A percentile compares a stretch with the other conserved stretches of the same genome.
These are phyloP conservation scores for Coleophoma crateriformis DNA, from an alignment of 2,329 filamentous ascomycete species.

Conservation along the genomic window DNA sequence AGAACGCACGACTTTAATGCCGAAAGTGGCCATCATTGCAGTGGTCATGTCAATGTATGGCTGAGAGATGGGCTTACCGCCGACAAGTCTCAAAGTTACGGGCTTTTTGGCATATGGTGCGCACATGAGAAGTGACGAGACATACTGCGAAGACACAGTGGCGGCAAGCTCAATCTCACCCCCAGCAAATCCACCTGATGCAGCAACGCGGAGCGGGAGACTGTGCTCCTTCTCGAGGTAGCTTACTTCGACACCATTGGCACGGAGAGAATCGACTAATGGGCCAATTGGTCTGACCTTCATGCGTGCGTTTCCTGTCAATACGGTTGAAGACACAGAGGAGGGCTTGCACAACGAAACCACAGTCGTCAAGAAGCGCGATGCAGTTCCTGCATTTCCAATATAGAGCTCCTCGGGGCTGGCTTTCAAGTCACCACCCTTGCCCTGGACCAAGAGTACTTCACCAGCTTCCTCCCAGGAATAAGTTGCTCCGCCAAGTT, in stretches of 20 bases:
- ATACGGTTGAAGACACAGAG: conserved; percentile 61
- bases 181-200: conserved; percentile 76
- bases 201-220: conserved; percentile 76
- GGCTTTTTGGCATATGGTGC: conserved; percentile 94
- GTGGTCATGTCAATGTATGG: conserved; percentile 99
- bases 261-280: conserved; percentile 80
- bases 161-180: conserved; percentile 88
- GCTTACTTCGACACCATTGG: conserved; percentile 81
- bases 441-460: conserved; percentile 81
- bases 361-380: conserved; percentile 89
- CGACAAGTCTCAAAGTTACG: conserved; percentile 82
- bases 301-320: conserved; percentile 95
- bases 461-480: conserved; percentile 94
- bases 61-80: conserved; percentile 96
- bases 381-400: conserved; percentile 94
- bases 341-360: conserved; percentile 73
- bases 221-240: conserved; percentile 82
- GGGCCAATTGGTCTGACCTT: conserved; percentile 91
- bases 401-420: conserved; percentile 77
- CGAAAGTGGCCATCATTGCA: conserved; percentile 93
- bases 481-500: conserved; percentile 81
- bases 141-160: conserved; percentile 97
- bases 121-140: conserved; percentile 94
- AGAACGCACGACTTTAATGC: conserved; percentile 73
- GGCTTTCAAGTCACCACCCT: conserved; percentile 78